These are phyloP conservation scores for Hymenoscyphus repandus DNA, from an alignment of 2,329 filamentous ascomycete species.

Conservation along the genomic window DNA sequence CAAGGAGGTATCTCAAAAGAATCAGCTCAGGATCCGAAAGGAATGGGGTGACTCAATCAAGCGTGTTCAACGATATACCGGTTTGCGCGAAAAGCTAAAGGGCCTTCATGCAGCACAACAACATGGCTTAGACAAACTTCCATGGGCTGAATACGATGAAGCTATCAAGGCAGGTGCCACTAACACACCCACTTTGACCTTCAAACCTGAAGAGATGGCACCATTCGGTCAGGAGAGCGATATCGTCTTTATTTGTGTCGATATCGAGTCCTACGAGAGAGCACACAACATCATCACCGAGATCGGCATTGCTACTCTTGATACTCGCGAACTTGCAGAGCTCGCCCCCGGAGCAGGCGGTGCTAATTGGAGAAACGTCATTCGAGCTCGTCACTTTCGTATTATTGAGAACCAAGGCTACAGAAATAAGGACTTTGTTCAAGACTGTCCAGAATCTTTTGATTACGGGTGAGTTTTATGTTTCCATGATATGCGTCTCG, in stretches of 20 bases:
- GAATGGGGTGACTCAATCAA: slow-evolving; percentile 52
- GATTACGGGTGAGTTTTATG: slow-evolving; percentile 60
- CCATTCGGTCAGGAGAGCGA: slow-evolving; percentile 45
- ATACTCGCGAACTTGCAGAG: slow-evolving; percentile 53
- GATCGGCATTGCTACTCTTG: slow-evolving; percentile 76
- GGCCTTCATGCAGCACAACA: slow-evolving; percentile 12
- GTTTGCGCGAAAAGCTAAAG: slow-evolving; percentile 45
- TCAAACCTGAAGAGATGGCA: slow-evolving; percentile 41
- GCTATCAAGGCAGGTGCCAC: slow-evolving; percentile 25
- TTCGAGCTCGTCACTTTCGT: slow-evolving; percentile 70
- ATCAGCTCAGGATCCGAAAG: slow-evolving; percentile 45
- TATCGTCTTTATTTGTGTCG: slow-evolving; percentile 72
- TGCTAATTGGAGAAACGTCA: slow-evolving; percentile 59
- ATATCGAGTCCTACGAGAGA: slow-evolving; percentile 76
- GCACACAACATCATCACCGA: slow-evolving; percentile 69
- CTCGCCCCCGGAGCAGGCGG: slow-evolving; percentile 57
- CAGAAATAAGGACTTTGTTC: slow-evolving; percentile 62
- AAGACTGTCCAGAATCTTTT: slow-evolving; percentile 69
- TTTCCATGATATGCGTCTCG: neutral
- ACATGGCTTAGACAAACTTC: slow-evolving; percentile 22
- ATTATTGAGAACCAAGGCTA: slow-evolving; percentile 63
- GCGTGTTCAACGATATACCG: slow-evolving; percentile 65
- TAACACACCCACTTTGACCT: slow-evolving; percentile 22
- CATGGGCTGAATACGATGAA: slow-evolving; percentile 24
- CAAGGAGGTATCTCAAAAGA: slow-evolving; percentile 44